phyloP scores from a whole-genome alignment of 2,329 filamentous ascomycete species.

The Beauveria australis region DNA sequence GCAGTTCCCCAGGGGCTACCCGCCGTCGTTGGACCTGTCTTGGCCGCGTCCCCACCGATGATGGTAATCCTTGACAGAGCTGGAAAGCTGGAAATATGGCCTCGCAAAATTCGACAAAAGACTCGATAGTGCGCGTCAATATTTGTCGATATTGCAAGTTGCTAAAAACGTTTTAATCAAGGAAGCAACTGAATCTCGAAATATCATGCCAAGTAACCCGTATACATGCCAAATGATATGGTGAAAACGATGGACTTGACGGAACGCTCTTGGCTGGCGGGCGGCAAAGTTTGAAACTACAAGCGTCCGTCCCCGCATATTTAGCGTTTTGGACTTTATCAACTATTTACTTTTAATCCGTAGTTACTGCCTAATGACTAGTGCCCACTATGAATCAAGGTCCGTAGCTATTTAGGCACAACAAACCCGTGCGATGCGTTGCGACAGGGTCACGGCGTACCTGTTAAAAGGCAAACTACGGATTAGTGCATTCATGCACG shows the following conservation, averaged over 20 bases:
- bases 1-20: neutral
- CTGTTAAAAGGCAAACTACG: too few relatives aligned
- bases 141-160: neutral
- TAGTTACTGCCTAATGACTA: too few relatives aligned
- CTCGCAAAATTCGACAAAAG: neutral
- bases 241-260: too few relatives aligned
- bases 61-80: neutral
- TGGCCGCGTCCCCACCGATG: neutral
- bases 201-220: too few relatives aligned
- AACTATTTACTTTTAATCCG: too few relatives aligned
- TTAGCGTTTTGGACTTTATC: neutral
- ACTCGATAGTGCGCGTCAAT: neutral
- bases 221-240: too few relatives aligned
- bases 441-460: too few relatives aligned
- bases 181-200: too few relatives aligned
- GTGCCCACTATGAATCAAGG: neutral
- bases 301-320: too few relatives aligned
- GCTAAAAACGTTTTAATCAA: too few relatives aligned
- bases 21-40: slow-evolving; percentile 2
- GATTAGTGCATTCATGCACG: neutral
- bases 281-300: too few relatives aligned
- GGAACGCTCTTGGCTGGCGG: too few relatives aligned
- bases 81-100: neutral
- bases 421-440: neutral
- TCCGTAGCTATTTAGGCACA: neutral